Evolutionary conservation across 2,329 filamentous ascomycete genomes (phyloP), one percentile per base, ranked within the genome.

Genomic region (Colletotrichum liaoningense): DNA sequence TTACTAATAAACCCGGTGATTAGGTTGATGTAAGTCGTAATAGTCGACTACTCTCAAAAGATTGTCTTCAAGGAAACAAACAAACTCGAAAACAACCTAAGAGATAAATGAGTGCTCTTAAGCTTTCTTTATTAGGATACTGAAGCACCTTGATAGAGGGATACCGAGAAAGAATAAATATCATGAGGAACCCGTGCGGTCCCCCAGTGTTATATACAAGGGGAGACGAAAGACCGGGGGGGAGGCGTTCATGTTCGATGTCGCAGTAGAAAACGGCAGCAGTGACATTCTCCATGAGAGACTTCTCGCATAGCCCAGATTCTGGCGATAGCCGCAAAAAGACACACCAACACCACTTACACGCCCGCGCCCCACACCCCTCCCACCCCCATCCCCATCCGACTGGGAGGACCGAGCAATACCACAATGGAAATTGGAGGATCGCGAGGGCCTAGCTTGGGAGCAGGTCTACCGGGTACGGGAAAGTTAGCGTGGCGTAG

Each of bases 371-470:
- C 16, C 5, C 38, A 42, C 38, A 42, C 38, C 33, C 33, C 33
- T 35, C 33, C 33, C 35, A 46, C 35, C 35, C 38, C 38, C 24
- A 46, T 35, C 60, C 19, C 42, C 19, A 49, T 22, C 16, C 11
- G 16, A 33, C 30, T 19, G 7, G 67, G 56, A 73, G 49, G 67
- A 30, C 67, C 71, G 67, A 71, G 67, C 60, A 71, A 22, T 42
- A 49, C 16, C 19, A 56, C 16, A 42, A 71, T 42, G 56, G 42
- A 58, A 66, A 73, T 73, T 66, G 49, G 67, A 73, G 71, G 67
- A 38, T 62, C 49, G 24, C 56, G 60, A 66, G 67, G 16, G 5
- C 46, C 46, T 35, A 63, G 22, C 22, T 54, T 12, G 54, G 7
- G 42, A 28, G 30, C 14, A 57, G 59, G 67, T 42, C 26, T 22